phyloP scores from a whole-genome alignment of 2,329 filamentous ascomycete genomes.

The Colletotrichum euphorbiae region DNA sequence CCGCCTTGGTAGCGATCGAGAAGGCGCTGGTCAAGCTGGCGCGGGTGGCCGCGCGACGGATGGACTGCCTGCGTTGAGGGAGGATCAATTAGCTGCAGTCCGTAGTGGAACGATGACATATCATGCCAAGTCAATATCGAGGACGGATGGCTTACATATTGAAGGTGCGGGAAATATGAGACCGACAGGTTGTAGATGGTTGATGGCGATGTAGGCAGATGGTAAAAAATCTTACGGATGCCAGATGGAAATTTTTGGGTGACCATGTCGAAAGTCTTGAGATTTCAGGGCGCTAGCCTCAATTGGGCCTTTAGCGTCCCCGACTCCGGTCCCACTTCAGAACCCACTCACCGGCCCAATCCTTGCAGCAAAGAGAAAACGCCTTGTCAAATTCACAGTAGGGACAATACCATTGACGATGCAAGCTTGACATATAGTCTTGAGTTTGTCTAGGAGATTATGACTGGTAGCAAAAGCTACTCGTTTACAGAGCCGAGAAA shows the following conservation, averaged over 20 bases:
- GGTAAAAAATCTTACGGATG: background rate
- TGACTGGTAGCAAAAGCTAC: constrained; percentile 1
- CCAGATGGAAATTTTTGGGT: constrained; percentile 28
- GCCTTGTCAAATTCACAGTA: too few species aligned
- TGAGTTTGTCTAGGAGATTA: constrained; percentile 13
- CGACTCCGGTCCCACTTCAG: background rate
- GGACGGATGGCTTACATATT: constrained; percentile 20
- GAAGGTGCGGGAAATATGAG: background rate
- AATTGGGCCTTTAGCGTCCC: constrained; percentile 1
- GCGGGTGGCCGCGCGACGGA: constrained; percentile 38
- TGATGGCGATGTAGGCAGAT: constrained; percentile 4
- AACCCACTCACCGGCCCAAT: background rate
- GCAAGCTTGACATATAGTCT: background rate
- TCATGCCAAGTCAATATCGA: too few species aligned
- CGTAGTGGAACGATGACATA: background rate
- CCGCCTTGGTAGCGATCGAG: constrained; percentile 8
- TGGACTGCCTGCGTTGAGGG: constrained; percentile 26
- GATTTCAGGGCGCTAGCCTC: constrained; percentile 12
- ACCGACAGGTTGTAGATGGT: background rate
- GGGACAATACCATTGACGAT: background rate
- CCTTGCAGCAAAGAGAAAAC: background rate
- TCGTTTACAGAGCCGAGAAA: constrained; percentile 6
- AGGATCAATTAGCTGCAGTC: constrained; percentile 12
- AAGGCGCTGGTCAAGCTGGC: constrained; percentile 31
- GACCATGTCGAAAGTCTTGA: constrained; percentile 17